phyloP scores from a whole-genome alignment of 2,329 filamentous ascomycete genomes.

The Alternaria atra region DNA sequence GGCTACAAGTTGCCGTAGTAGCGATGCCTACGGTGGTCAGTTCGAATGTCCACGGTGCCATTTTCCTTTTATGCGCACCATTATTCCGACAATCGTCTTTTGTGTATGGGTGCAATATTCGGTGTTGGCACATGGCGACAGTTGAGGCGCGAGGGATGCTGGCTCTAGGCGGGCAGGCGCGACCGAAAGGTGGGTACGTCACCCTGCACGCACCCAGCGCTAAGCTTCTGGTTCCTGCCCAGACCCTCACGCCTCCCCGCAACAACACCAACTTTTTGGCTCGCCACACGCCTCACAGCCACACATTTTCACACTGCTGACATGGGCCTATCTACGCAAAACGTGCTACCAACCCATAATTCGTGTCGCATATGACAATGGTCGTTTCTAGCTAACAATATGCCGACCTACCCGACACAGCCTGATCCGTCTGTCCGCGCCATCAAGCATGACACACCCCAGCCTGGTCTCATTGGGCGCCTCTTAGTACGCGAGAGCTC shows the following conservation, averaged over 20 bases:
- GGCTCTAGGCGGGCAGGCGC: conserved; percentile 10
- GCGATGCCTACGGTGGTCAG: conserved; percentile 43
- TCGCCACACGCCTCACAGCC: neutral
- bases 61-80: conserved; percentile 7
- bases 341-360: neutral
- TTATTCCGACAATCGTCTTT: conserved; percentile 5
- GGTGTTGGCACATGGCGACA: conserved; percentile 13
- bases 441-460: neutral
- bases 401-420: neutral
- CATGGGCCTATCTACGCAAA: neutral
- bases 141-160: conserved; percentile 5
- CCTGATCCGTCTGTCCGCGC: neutral
- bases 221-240: conserved; percentile 12
- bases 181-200: conserved; percentile 19
- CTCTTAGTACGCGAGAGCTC: no score
- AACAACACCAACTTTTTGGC: neutral
- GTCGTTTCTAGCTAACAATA: neutral
- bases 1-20: conserved; percentile 91
- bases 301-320: neutral
- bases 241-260: neutral
- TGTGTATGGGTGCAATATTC: neutral
- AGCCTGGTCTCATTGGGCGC: neutral
- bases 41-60: neutral
- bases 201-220: conserved; percentile 6
- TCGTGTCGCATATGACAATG: neutral